These are phyloP conservation scores for Tilletia walkeri DNA, from an alignment of 1,284 basidiomycete species.

Conservation along the genomic window DNA sequence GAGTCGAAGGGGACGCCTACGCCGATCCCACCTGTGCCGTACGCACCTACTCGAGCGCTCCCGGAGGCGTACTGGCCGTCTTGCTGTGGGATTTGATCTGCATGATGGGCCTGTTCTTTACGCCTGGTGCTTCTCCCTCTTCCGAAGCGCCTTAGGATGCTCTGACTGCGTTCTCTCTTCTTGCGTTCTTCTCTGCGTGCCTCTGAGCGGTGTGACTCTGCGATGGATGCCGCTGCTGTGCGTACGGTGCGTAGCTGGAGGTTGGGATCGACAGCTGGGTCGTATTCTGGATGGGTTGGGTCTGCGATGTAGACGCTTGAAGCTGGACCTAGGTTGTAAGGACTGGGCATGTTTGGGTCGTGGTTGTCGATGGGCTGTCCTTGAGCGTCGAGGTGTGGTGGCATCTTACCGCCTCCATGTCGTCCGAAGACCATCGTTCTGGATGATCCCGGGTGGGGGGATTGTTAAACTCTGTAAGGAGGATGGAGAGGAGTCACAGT, in stretches of 20 bases:
- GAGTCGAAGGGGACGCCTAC: conserved; percentile 41
- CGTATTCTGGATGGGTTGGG: conserved; percentile 47
- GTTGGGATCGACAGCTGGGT: conserved; percentile 47
- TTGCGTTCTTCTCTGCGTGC: conserved; percentile 38
- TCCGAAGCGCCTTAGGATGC: conserved; percentile 39
- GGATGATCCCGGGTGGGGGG: neutral
- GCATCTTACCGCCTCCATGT: conserved; percentile 13
- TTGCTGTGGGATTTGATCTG: neutral
- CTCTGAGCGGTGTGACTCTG: conserved; percentile 48
- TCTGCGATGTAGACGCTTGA: conserved; percentile 38
- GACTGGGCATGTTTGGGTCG: conserved; percentile 36
- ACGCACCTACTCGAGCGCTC: conserved; percentile 17
- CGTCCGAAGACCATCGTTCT: conserved; percentile 12
- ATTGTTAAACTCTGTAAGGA: neutral
- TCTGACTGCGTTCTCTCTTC: conserved; percentile 26
- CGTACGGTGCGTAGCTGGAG: conserved; percentile 47
- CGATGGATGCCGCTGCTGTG: conserved; percentile 51
- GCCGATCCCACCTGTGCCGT: conserved; percentile 27
- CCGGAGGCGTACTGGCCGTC: neutral
- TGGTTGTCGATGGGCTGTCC: conserved; percentile 19
- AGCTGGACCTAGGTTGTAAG: conserved; percentile 37
- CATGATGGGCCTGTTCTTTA: neutral
- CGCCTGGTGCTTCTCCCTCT: conserved; percentile 35
- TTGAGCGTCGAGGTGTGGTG: conserved; percentile 5
- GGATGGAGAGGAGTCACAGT: too few relatives aligned